A percentile compares a stretch with the other conserved stretches of the same genome.
phyloP scores from a whole-genome alignment of 2,329 filamentous ascomycete genomes.

The Whalleya microplaca region DNA sequence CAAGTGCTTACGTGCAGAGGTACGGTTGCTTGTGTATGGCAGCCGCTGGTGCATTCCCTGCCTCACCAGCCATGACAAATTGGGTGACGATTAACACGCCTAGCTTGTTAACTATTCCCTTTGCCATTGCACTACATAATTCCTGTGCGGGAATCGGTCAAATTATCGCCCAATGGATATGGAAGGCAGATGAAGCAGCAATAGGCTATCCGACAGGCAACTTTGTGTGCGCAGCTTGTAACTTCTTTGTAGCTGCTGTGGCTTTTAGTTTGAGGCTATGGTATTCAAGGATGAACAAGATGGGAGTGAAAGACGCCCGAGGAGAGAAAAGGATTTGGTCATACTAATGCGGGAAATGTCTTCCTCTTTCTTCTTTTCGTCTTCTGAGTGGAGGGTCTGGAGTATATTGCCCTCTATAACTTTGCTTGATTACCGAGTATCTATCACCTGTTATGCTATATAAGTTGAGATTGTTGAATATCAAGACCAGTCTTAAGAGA shows the following conservation, averaged over 20 bases:
- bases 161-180: conserved; percentile 46
- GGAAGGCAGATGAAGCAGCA: conserved; percentile 36
- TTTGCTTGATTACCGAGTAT: no score
- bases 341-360: no score
- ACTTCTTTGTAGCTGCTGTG: conserved; percentile 36
- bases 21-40: conserved; percentile 44
- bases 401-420: no score
- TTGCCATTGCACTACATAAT: conserved; percentile 44
- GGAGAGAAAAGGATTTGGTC: conserved; percentile 31
- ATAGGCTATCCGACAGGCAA: conserved; percentile 44
- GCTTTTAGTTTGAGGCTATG: conserved; percentile 24
- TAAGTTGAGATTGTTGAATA: no score
- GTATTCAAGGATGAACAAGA: conserved; percentile 32
- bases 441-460: no score
- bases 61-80: conserved; percentile 40
- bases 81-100: conserved; percentile 46
- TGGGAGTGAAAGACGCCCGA: conserved; percentile 21
- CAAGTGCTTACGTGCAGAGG: conserved; percentile 27
- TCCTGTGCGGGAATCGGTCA: conserved; percentile 42
- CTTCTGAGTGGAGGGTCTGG: not conserved
- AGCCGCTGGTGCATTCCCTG: conserved; percentile 42
- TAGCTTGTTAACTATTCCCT: conserved; percentile 39
- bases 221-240: conserved; percentile 44
- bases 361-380: no score
- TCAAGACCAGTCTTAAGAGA: no score